These are phyloP conservation scores for Phytophthora uliginosa DNA, from an alignment of 352 stramenopile species.

Conservation along the genomic window DNA sequence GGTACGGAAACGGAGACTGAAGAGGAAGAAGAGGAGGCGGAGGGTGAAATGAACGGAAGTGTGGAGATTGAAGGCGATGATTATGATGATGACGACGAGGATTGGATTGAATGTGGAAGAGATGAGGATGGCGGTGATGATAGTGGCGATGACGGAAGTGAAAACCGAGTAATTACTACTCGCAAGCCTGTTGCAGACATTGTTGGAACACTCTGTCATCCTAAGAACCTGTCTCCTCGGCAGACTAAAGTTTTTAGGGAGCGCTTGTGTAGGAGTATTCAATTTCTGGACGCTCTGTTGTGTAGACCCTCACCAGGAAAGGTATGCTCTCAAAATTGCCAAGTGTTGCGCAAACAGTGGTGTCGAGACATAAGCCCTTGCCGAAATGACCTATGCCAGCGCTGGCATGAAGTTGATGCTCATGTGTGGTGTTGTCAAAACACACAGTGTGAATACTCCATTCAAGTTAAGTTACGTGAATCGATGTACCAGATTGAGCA, in stretches of 20 bases:
- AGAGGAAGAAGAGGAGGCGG: conserved; percentile 19
- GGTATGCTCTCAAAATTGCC: conserved; percentile 47
- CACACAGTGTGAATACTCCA: conserved; percentile 62
- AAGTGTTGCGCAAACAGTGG: conserved; percentile 55
- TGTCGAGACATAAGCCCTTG: conserved; percentile 52
- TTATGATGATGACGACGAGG: conserved; percentile 12
- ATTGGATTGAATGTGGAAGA: conserved; percentile 15
- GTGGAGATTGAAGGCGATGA: background rate
- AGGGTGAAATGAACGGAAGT: background rate
- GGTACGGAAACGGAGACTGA: conserved; percentile 13
- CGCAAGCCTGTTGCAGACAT: conserved; percentile 28
- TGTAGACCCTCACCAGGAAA: conserved; percentile 55
- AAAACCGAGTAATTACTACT: background rate
- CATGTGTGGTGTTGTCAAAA: conserved; percentile 57
- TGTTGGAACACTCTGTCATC: conserved; percentile 58
- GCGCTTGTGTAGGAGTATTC: conserved; percentile 51
- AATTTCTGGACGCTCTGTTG: conserved; percentile 62
- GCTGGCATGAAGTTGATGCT: conserved; percentile 67
- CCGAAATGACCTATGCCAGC: conserved; percentile 55
- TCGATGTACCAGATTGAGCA: conserved; percentile 70
- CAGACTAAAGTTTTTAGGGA: conserved; percentile 66
- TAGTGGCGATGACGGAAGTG: background rate
- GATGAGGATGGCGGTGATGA: conserved; percentile 5
- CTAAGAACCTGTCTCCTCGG: conserved; percentile 43
- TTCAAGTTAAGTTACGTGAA: conserved; percentile 61